Evolutionary conservation across 1,284 basidiomycete genomes (phyloP).

Genomic region (Grifola frondosa): DNA sequence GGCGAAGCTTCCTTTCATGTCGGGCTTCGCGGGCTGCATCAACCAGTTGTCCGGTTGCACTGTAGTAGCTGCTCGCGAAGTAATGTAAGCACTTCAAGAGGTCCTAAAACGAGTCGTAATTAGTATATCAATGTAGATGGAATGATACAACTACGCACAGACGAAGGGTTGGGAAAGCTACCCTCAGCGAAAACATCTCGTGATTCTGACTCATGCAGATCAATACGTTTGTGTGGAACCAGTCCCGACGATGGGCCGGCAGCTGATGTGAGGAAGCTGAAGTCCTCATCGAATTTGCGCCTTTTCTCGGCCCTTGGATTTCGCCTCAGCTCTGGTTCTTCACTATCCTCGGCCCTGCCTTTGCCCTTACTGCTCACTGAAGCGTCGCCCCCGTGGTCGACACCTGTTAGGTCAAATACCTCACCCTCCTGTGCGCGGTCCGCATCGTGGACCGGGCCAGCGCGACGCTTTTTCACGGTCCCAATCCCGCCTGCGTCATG

Average conservation of each 20-base stretch:
- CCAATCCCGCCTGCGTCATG: slow-evolving; percentile 34
- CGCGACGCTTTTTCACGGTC: slow-evolving; percentile 27
- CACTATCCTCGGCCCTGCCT: slow-evolving; percentile 21
- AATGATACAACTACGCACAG: no score
- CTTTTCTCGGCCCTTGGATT: slow-evolving; percentile 37
- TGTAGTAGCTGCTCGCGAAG: slow-evolving; percentile 63
- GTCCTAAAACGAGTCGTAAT: slow-evolving; percentile 58
- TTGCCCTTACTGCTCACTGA: slow-evolving; percentile 25
- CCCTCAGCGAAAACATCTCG: not conserved
- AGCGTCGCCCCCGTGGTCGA: not conserved
- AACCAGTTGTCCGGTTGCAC: slow-evolving; percentile 54
- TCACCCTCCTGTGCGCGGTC: slow-evolving; percentile 23
- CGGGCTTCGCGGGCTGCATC: slow-evolving; percentile 51
- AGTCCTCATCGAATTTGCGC: slow-evolving; percentile 39
- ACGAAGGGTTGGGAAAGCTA: no score
- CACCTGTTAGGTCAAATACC: slow-evolving; percentile 2
- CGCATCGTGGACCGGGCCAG: slow-evolving; percentile 12
- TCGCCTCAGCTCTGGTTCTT: slow-evolving; percentile 16
- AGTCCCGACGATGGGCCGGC: slow-evolving; percentile 1
- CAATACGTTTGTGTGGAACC: not conserved
- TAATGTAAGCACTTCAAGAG: slow-evolving; percentile 69
- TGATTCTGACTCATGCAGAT: not conserved
- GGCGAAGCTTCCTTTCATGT: slow-evolving; percentile 36
- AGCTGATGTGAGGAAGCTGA: slow-evolving; percentile 38
- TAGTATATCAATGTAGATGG: not conserved